Conservation (phyloP, 2,329 filamentous ascomycete genomes). For the Diplodia sapinea region DNA sequence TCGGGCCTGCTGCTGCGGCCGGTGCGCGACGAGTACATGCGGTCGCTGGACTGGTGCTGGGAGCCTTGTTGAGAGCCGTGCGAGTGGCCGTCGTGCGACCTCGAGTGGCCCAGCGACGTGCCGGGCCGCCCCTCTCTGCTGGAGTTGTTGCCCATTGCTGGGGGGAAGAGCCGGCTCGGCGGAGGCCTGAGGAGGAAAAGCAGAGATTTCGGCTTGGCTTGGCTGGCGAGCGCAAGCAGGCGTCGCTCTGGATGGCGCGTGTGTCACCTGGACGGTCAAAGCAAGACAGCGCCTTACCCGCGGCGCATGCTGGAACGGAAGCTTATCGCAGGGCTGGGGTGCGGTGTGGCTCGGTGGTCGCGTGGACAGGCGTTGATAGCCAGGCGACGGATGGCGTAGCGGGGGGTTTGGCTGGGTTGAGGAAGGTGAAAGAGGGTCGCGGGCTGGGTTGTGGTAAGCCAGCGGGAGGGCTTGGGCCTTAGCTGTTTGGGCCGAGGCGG, state of each 20-base stretch:
- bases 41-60: conserved; percentile 37
- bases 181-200: not conserved
- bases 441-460: not conserved
- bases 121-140: conserved; percentile 53
- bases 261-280: conserved; percentile 30
- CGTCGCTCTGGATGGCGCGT: conserved; percentile 23
- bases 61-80: conserved; percentile 38
- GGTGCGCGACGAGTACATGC: conserved; percentile 47
- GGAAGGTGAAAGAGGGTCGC: not conserved
- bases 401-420: conserved; percentile 7
- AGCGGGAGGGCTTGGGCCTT: not conserved
- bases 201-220: conserved; percentile 1
- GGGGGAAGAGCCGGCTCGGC: not conserved
- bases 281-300: conserved; percentile 26
- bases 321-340: conserved; percentile 11
- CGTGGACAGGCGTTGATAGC: conserved; percentile 7
- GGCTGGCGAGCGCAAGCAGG: conserved; percentile 20
- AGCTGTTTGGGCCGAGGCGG: conserved; percentile 7
- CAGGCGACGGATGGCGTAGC: conserved; percentile 11
- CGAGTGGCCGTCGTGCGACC: conserved; percentile 38
- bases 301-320: conserved; percentile 28
- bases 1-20: conserved; percentile 63
- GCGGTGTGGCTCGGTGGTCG: conserved; percentile 2
- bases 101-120: conserved; percentile 42
- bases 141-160: conserved; percentile 56